phyloP scores from a whole-genome alignment of 768 basidiomycete genomes.

The Mycena belliarum region DNA sequence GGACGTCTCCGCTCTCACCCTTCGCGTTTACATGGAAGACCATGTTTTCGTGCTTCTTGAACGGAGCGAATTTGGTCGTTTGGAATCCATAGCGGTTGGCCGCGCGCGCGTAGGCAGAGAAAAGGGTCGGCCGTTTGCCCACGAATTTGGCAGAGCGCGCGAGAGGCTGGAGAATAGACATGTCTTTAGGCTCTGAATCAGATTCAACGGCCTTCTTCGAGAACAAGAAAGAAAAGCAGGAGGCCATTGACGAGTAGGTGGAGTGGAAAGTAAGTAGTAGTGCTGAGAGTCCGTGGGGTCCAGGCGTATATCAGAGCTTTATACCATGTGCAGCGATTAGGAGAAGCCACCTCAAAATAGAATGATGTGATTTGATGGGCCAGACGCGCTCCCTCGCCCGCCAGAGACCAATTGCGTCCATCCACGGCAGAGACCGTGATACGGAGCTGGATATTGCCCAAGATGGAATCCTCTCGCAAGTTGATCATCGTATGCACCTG shows the following conservation, averaged over 20 bases:
- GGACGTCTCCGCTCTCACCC: slow-evolving; percentile 26
- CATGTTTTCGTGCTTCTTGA: slow-evolving; percentile 20
- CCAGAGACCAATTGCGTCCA: background rate
- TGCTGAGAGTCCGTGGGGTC: slow-evolving; percentile 7
- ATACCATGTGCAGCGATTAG: slow-evolving; percentile 10
- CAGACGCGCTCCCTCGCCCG: background rate
- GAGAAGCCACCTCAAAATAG: slow-evolving; percentile 6
- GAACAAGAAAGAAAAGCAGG: slow-evolving; percentile 14
- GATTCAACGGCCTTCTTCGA: background rate
- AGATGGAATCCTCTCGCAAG: slow-evolving; percentile 7
- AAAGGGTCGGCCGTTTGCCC: slow-evolving; percentile 10
- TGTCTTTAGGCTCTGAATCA: slow-evolving; percentile 1
- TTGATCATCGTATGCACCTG: slow-evolving; percentile 7
- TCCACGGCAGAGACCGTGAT: background rate
- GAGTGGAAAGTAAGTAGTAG: slow-evolving; percentile 8
- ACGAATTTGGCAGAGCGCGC: slow-evolving; percentile 15
- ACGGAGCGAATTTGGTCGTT: slow-evolving; percentile 19
- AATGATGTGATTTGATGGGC: slow-evolving; percentile 3
- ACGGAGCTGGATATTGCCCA: slow-evolving; percentile 5
- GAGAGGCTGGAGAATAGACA: slow-evolving; percentile 18
- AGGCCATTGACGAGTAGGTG: slow-evolving; percentile 5
- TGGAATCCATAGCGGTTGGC: slow-evolving; percentile 23
- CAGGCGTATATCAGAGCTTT: slow-evolving; percentile 1
- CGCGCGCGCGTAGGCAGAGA: slow-evolving; percentile 21
- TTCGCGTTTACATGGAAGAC: slow-evolving; percentile 18